Percentiles rank a stretch among this genome's conserved stretches.
phyloP scores from a whole-genome alignment of 805 yeast genomes.

The Lachancea kluyveri region DNA sequence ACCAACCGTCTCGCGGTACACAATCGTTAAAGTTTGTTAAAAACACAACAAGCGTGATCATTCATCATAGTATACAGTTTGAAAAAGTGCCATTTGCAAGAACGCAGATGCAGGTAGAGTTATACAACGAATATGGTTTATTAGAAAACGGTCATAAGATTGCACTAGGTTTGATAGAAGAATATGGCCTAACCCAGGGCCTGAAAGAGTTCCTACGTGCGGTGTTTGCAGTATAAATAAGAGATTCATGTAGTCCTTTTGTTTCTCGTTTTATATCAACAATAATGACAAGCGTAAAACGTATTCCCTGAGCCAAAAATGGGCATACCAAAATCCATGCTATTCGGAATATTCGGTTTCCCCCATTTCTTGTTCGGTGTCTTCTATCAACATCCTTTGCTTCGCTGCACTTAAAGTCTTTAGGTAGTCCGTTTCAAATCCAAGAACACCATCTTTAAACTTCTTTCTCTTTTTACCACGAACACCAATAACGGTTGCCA shows the following conservation, averaged over 20 bases:
- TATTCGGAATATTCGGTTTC: too few species aligned
- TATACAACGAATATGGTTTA: constrained; percentile 2
- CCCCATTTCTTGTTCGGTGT: too few species aligned
- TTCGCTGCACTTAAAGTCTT: constrained; percentile 21
- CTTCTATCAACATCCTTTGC: constrained; percentile 13
- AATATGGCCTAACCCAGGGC: constrained; percentile 21
- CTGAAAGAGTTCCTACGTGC: constrained; percentile 9
- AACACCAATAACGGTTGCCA: constrained; percentile 32
- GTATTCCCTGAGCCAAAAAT: too few species aligned
- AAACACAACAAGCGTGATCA: too few species aligned
- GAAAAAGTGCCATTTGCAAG: constrained; percentile 6
- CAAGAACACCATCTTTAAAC: constrained; percentile 27
- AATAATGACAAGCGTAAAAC: too few species aligned
- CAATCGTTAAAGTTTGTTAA: too few species aligned
- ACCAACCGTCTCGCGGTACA: too few species aligned
- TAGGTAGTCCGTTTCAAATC: constrained; percentile 30
- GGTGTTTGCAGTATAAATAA: neutral
- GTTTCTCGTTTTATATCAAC: too few species aligned
- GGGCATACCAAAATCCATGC: too few species aligned
- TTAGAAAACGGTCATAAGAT: constrained; percentile 10
- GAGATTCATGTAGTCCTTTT: neutral
- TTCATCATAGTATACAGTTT: too few species aligned
- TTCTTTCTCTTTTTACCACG: constrained; percentile 32
- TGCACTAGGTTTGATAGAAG: constrained; percentile 14
- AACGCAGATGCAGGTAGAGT: constrained; percentile 5